phyloP scores from a whole-genome alignment of 1,139 yeast species.

The Lodderomyces metapsilosis region DNA sequence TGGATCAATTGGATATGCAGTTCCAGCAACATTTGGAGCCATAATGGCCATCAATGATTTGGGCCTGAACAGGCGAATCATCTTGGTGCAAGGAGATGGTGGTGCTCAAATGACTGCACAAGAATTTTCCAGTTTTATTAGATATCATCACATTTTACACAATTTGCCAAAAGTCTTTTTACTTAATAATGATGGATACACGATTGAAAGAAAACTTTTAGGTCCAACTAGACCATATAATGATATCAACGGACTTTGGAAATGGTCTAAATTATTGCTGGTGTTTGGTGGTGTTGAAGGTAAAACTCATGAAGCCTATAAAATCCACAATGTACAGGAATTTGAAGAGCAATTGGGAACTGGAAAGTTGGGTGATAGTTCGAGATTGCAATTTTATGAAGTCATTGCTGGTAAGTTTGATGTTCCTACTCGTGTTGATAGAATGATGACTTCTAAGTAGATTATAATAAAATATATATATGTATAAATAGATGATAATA shows the following conservation, averaged over 20 bases:
- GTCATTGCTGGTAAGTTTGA: conserved; percentile 57
- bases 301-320: conserved; percentile 33
- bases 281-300: conserved; percentile 61
- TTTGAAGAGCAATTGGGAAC: conserved; percentile 24
- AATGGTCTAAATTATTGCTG: conserved; percentile 65
- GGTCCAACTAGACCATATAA: conserved; percentile 78
- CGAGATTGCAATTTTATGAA: conserved; percentile 51
- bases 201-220: conserved; percentile 79
- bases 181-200: conserved; percentile 81
- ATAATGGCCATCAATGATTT: conserved; percentile 65
- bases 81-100: conserved; percentile 84
- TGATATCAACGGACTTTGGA: conserved; percentile 77
- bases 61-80: conserved; percentile 50
- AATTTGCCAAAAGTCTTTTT: conserved; percentile 57
- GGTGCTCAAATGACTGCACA: conserved; percentile 89
- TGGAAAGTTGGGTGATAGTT: not conserved
- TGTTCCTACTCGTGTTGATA: conserved; percentile 54
- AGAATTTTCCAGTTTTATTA: conserved; percentile 69
- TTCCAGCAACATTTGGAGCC: conserved; percentile 82
- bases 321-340: conserved; percentile 29
- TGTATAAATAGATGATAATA: not conserved
- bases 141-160: conserved; percentile 46
- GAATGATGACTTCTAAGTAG: conserved; percentile 9
- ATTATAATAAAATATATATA: not conserved
- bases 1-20: conserved; percentile 82